phyloP scores from a whole-genome alignment of 345 rosid species.

The Noccaea caerulescens region DNA sequence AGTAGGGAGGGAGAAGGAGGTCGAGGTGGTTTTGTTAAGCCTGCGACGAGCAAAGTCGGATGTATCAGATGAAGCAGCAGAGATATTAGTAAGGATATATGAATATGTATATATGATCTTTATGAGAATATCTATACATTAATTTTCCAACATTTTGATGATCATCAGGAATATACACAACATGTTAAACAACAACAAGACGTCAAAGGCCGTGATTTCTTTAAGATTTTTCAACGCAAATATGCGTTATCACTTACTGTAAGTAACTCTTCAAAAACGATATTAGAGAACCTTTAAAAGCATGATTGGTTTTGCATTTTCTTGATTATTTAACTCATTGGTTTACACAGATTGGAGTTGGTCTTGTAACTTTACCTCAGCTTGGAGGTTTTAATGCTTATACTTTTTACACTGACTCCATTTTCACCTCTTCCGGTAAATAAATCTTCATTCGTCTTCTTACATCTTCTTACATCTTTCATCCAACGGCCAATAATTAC shows the following conservation, averaged over 20 bases:
- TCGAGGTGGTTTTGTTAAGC: conserved; percentile 29
- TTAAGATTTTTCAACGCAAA: conserved; percentile 39
- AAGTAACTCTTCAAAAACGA: not conserved
- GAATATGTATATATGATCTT: not conserved
- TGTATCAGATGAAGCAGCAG: conserved; percentile 39
- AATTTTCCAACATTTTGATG: not conserved
- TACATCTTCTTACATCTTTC: not conserved
- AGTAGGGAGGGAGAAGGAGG: conserved; percentile 40
- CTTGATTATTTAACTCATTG: not conserved
- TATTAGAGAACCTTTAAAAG: not conserved
- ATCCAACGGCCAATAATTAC: not conserved
- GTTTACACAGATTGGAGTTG: conserved; percentile 62
- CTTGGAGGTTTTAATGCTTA: conserved; percentile 72
- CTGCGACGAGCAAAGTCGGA: conserved; percentile 34
- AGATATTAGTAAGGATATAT: conserved; percentile 36
- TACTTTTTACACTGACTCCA: conserved; percentile 60
- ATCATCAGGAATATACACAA: conserved; percentile 33
- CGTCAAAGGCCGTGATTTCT: conserved; percentile 6
- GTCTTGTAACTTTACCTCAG: conserved; percentile 78
- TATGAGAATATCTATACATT: not conserved
- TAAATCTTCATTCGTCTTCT: conserved; percentile 8
- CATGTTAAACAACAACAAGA: conserved; percentile 37
- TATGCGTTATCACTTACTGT: conserved; percentile 39
- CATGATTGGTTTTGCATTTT: not conserved
- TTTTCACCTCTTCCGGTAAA: conserved; percentile 60